phyloP scores from a whole-genome alignment of 23 red algal genomes.

The Agarophyton chilense region DNA sequence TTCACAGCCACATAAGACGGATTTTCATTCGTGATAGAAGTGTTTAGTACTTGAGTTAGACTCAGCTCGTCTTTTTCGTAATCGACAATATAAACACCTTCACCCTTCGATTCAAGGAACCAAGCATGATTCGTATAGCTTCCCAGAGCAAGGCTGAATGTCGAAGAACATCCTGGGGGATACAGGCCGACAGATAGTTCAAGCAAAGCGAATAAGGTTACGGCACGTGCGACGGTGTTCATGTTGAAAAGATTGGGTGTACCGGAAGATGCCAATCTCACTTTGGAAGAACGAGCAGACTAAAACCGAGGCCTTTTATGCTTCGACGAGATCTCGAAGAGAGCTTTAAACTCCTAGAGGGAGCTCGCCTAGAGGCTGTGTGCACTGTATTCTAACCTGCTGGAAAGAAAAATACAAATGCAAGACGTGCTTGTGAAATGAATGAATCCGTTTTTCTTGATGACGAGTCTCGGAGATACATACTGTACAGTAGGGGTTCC shows the following conservation, averaged over 20 bases:
- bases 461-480: too few species aligned
- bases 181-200: neutral
- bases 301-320: too few species aligned
- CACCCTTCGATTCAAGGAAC: neutral
- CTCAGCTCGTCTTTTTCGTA: neutral
- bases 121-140: conserved; percentile 27
- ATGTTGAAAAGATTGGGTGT: neutral
- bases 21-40: conserved; percentile 19
- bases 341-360: too few species aligned
- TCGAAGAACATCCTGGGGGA: neutral
- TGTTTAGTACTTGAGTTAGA: neutral
- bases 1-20: neutral
- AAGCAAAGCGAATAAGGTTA: neutral
- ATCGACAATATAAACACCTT: conserved; percentile 2
- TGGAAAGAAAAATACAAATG: too few species aligned
- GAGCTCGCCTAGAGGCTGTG: too few species aligned
- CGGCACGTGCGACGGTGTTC: too few species aligned
- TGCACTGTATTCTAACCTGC: too few species aligned
- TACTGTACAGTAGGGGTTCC: too few species aligned
- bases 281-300: too few species aligned
- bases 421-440: too few species aligned
- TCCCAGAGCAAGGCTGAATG: neutral
- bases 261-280: neutral
- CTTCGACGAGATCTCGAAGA: too few species aligned
- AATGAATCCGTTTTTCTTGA: too few species aligned